Percentiles rank a stretch among this genome's conserved stretches.
Evolutionary conservation across 495 filamentous ascomycete species (phyloP).

Genomic region (Podospora conica): DNA sequence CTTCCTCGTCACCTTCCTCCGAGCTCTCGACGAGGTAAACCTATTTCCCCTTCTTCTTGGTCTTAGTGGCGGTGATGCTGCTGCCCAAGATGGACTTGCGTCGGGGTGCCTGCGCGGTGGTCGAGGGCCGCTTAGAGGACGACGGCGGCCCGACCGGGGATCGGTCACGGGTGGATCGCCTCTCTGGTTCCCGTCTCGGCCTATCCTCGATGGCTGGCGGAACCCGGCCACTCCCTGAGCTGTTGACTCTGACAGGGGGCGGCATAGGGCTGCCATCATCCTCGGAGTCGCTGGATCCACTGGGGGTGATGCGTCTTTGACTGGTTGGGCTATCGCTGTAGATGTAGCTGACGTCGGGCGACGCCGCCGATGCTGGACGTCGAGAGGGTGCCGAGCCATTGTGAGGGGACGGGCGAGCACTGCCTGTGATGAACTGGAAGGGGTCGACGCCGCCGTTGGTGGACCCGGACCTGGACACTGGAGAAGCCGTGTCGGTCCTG

Average conservation of each 20-base stretch:
- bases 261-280: neutral
- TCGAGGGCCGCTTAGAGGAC: slow-evolving; percentile 23
- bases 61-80: slow-evolving; percentile 16
- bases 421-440: slow-evolving; percentile 38
- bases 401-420: slow-evolving; percentile 26
- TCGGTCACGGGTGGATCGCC: slow-evolving; percentile 15
- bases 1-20: neutral
- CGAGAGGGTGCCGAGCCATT: slow-evolving; percentile 10
- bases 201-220: slow-evolving; percentile 15
- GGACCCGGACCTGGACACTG: slow-evolving; percentile 3
- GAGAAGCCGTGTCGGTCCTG: slow-evolving; percentile 9
- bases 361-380: neutral
- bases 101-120: slow-evolving; percentile 18
- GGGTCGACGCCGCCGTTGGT: slow-evolving; percentile 22
- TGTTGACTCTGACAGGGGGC: neutral
- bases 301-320: slow-evolving; percentile 1
- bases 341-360: neutral
- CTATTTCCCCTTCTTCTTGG: slow-evolving; percentile 25
- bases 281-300: slow-evolving; percentile 10
- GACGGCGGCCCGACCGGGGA: slow-evolving; percentile 11
- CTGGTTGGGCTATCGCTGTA: neutral
- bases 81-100: slow-evolving; percentile 22
- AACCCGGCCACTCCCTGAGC: slow-evolving; percentile 8
- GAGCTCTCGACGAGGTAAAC: neutral
- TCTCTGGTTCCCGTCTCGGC: slow-evolving; percentile 23